These are phyloP conservation scores for Ustilago sp. DNA, from an alignment of 1,284 basidiomycete genomes.

Conservation along the genomic window DNA sequence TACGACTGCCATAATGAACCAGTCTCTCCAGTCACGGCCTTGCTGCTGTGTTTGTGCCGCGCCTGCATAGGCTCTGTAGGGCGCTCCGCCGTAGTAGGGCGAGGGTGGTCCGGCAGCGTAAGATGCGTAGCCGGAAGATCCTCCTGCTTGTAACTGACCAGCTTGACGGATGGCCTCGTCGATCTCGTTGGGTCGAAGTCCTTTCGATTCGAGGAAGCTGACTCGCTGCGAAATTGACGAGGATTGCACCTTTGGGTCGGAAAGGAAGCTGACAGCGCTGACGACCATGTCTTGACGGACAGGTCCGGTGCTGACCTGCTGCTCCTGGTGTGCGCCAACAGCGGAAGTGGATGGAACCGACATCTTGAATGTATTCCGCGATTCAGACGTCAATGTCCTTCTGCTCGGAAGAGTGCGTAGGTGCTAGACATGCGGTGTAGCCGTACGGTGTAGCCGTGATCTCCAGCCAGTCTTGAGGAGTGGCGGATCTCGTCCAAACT, in stretches of 20 bases:
- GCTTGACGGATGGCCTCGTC: slow-evolving; percentile 80
- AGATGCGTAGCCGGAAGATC: slow-evolving; percentile 27
- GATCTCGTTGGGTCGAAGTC: slow-evolving; percentile 84
- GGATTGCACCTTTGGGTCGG: slow-evolving; percentile 73
- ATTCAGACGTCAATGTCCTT: neutral
- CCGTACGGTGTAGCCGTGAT: no score
- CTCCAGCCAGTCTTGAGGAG: no score
- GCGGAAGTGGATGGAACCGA: slow-evolving; percentile 52
- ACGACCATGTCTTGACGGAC: slow-evolving; percentile 64
- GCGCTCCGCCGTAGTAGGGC: slow-evolving; percentile 46
- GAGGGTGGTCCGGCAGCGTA: slow-evolving; percentile 40
- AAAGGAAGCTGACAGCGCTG: slow-evolving; percentile 65
- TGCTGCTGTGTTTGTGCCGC: slow-evolving; percentile 43
- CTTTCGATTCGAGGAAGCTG: slow-evolving; percentile 93
- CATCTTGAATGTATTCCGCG: slow-evolving; percentile 15
- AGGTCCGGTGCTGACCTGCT: slow-evolving; percentile 24
- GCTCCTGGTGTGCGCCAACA: slow-evolving; percentile 27
- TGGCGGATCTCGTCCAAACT: no score
- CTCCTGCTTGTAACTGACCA: slow-evolving; percentile 30
- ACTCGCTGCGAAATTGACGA: slow-evolving; percentile 86
- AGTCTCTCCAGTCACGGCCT: slow-evolving; percentile 66
- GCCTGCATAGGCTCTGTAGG: slow-evolving; percentile 22
- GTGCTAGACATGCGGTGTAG: no score
- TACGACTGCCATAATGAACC: slow-evolving; percentile 85
- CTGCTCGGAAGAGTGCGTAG: neutral